Conservation (phyloP, 306 rosid genomes). For the Casuarina equisetifolia region DNA sequence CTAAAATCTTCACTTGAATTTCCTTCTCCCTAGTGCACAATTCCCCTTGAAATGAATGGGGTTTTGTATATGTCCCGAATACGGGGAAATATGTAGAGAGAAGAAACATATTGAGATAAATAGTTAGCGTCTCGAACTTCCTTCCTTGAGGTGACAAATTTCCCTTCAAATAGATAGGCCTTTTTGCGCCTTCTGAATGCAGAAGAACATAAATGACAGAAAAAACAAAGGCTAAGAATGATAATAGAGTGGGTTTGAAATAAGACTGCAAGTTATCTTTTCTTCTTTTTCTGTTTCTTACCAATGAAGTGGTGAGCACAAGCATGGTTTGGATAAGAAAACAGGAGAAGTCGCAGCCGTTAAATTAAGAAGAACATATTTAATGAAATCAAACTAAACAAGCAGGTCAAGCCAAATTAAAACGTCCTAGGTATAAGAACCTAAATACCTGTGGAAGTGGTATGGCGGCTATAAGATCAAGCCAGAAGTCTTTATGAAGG, state of each 20-base stretch:
- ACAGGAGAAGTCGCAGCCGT: not conserved
- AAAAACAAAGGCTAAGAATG: not conserved
- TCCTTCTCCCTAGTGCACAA: no score
- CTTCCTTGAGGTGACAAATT: not conserved
- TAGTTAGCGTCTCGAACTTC: not conserved
- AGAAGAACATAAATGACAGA: not conserved
- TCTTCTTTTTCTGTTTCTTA: not conserved
- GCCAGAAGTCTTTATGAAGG: slow-evolving; percentile 48
- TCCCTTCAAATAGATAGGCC: not conserved
- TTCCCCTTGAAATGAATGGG: no score
- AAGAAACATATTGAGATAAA: no score
- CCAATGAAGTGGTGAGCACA: not conserved
- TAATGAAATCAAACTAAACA: not conserved
- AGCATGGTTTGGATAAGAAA: not conserved
- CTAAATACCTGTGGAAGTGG: slow-evolving; percentile 65
- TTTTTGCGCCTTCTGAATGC: not conserved
- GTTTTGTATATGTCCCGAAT: not conserved
- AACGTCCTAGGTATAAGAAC: not conserved
- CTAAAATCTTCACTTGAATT: not conserved
- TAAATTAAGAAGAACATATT: not conserved
- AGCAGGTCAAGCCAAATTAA: not conserved
- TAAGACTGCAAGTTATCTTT: no score
- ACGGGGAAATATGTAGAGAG: no score
- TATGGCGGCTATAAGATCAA: slow-evolving; percentile 52
- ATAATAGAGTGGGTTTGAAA: no score